Percentiles rank a stretch among this genome's conserved stretches.
These are phyloP conservation scores for Hypoxylon fuscum DNA, from an alignment of 495 filamentous ascomycete genomes.

Conservation along the genomic window DNA sequence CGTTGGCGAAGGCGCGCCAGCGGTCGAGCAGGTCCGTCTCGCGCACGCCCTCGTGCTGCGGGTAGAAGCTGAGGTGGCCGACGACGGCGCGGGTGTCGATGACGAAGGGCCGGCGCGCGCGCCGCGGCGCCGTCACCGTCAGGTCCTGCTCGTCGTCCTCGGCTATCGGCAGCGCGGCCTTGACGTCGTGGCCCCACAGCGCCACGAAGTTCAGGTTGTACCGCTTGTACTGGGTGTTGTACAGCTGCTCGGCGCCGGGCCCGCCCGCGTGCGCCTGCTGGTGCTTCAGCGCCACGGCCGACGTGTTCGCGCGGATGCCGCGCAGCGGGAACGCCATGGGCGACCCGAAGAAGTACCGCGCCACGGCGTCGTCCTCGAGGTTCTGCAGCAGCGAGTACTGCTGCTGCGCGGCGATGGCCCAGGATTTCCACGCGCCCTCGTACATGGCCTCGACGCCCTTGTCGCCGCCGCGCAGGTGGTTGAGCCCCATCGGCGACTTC, in stretches of 20 bases:
- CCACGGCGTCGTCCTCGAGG: slow-evolving; percentile 55
- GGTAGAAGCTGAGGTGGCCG: slow-evolving; percentile 57
- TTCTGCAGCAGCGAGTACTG: slow-evolving; percentile 65
- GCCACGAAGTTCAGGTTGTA: slow-evolving; percentile 60
- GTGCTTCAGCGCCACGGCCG: slow-evolving; percentile 22
- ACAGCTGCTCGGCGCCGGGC: slow-evolving; percentile 49
- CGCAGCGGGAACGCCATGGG: slow-evolving; percentile 30
- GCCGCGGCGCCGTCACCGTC: slow-evolving; percentile 39
- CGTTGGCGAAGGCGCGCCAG: slow-evolving; percentile 62
- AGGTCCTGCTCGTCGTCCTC: slow-evolving; percentile 47
- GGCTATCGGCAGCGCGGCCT: slow-evolving; percentile 38
- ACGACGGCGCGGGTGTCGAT: slow-evolving; percentile 64
- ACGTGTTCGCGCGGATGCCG: slow-evolving; percentile 20
- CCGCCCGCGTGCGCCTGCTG: slow-evolving; percentile 11
- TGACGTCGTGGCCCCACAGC: slow-evolving; percentile 56
- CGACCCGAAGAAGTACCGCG: slow-evolving; percentile 60
- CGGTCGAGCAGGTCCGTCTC: slow-evolving; percentile 61
- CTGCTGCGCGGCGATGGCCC: slow-evolving; percentile 62
- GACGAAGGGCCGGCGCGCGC: slow-evolving; percentile 46
- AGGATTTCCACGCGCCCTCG: slow-evolving; percentile 50
- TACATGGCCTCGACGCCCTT: slow-evolving; percentile 16
- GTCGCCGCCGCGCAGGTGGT: slow-evolving; percentile 21
- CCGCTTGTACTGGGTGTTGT: slow-evolving; percentile 54
- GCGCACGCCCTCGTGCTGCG: slow-evolving; percentile 54
- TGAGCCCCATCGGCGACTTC: slow-evolving; percentile 51